Percentiles rank a stretch among this genome's conserved stretches.
These are phyloP conservation scores for Leavenworthia alabamica DNA, from an alignment of 345 rosid species.

Conservation along the genomic window DNA sequence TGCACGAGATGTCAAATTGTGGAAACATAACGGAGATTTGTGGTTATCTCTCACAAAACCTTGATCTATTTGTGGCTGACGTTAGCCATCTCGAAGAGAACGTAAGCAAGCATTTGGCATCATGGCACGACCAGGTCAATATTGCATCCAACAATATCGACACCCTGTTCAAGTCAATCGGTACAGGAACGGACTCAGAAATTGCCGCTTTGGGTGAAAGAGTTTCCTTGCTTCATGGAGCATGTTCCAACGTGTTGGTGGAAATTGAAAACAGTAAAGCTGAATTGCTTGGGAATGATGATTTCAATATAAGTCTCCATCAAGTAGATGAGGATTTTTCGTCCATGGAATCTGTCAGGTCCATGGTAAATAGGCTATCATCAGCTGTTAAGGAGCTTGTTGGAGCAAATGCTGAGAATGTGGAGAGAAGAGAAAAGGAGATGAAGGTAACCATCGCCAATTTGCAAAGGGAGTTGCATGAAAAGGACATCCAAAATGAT, in stretches of 20 bases:
- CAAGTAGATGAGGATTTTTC: conserved; percentile 23
- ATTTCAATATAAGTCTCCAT: conserved; percentile 30
- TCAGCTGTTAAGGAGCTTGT: conserved; percentile 45
- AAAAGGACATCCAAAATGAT: conserved; percentile 79
- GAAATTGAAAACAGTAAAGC: conserved; percentile 65
- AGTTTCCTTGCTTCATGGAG: conserved; percentile 58
- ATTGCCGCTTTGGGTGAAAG: conserved; percentile 41
- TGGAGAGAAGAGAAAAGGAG: conserved; percentile 53
- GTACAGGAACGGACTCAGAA: conserved; percentile 50
- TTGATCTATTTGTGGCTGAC: conserved; percentile 48
- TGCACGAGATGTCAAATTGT: conserved; percentile 41
- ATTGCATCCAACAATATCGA: conserved; percentile 38
- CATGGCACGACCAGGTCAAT: conserved; percentile 47
- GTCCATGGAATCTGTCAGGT: conserved; percentile 53
- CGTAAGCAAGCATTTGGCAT: conserved; percentile 41
- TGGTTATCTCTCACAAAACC: conserved; percentile 38
- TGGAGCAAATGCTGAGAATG: conserved; percentile 38
- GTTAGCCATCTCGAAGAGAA: conserved; percentile 41
- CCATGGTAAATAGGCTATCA: conserved; percentile 47
- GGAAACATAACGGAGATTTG: conserved; percentile 35
- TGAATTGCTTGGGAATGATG: conserved; percentile 35
- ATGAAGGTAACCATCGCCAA: conserved; percentile 56
- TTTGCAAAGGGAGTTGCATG: conserved; percentile 86
- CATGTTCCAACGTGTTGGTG: conserved; percentile 45
- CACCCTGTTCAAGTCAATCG: conserved; percentile 39